Percentiles rank a stretch among this genome's conserved stretches.
These are phyloP conservation scores for Hyaloscypha variabilis DNA, from an alignment of 495 filamentous ascomycete genomes.

Conservation along the genomic window DNA sequence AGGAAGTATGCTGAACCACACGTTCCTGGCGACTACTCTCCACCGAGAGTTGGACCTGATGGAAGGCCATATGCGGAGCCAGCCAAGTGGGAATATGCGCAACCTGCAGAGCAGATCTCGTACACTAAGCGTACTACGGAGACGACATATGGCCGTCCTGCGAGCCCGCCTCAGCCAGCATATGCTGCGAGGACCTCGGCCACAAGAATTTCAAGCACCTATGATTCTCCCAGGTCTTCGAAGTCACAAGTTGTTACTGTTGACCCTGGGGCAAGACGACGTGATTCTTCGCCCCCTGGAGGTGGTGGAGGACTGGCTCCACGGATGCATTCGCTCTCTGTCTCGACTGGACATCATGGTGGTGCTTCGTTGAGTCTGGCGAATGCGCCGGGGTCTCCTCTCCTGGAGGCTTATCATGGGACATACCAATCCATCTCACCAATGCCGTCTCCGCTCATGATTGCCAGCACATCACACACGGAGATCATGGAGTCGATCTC, in stretches of 20 bases:
- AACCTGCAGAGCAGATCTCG: conserved; percentile 34
- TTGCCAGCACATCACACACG: conserved; percentile 35
- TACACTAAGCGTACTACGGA: conserved; percentile 28
- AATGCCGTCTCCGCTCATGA: conserved; percentile 78
- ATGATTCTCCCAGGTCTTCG: conserved; percentile 45
- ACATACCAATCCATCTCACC: conserved; percentile 96
- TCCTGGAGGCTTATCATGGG: conserved; percentile 90
- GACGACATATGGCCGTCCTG: conserved; percentile 30
- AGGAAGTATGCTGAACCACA: not conserved
- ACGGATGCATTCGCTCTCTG: conserved; percentile 48
- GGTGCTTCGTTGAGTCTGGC: conserved; percentile 44
- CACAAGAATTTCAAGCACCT: conserved; percentile 36
- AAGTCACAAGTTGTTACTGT: conserved; percentile 41
- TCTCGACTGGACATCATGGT: conserved; percentile 49
- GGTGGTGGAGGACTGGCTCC: conserved; percentile 25
- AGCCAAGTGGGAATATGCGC: conserved; percentile 38
- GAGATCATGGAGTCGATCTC: conserved; percentile 29
- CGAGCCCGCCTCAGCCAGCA: conserved; percentile 31
- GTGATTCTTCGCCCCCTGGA: conserved; percentile 21
- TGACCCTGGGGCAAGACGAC: conserved; percentile 34
- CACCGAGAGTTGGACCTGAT: conserved; percentile 7
- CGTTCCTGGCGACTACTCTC: not conserved
- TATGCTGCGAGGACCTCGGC: conserved; percentile 39
- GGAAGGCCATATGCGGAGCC: conserved; percentile 33
- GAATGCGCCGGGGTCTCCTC: conserved; percentile 72